Evolutionary conservation across 148 eudicot species (phyloP), one percentile per base, ranked within the genome.

Genomic region (Chenopodium formosanum): DNA sequence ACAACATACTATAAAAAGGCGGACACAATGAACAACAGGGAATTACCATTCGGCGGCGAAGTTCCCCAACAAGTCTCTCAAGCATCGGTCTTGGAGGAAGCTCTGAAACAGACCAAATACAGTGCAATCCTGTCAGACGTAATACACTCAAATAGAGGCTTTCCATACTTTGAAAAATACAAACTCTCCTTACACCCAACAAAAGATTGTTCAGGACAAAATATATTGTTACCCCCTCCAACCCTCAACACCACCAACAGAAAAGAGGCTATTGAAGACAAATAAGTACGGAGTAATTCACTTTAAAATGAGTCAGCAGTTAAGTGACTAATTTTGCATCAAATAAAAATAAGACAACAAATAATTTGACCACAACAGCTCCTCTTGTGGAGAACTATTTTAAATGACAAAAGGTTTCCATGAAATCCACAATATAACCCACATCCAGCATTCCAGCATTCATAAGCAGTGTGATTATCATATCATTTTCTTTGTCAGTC

Each of bases 1-100:
- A 67, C 65, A 19, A 62, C 16, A 27, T 13, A 74, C 34, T 44
- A 31, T 20, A 11, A 4, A 44, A 46, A 34, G 25, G 27, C 27
- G 7, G n/a, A 47, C 52, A 50, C 50, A 9, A 7, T 31, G 22
- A 31, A 53, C 7, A 83, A 72, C 40, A 56, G 66, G 34, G 27
- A 23, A 32, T 78, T 75, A 84, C 89, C 89, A 84, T 82, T 79
- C 89, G 77, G 22, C 32, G 73, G 37, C 86, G 86, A 70, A 87
- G 86, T 83, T 84, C 89, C 76, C 84, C 82, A 56, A 87, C 83
- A 23, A 87, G 89, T 73, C 78, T 84, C 73, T 84, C 85, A 66
- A 87, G 86, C 73, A 87, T 76, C 4, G 86, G 89, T 71, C 81
- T 74, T 34, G 89, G 86, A 78, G 89, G 89, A 75, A 84, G 89